Evolutionary conservation across 805 yeast genomes (phyloP).

Genomic region (Sungouiella blattae): DNA sequence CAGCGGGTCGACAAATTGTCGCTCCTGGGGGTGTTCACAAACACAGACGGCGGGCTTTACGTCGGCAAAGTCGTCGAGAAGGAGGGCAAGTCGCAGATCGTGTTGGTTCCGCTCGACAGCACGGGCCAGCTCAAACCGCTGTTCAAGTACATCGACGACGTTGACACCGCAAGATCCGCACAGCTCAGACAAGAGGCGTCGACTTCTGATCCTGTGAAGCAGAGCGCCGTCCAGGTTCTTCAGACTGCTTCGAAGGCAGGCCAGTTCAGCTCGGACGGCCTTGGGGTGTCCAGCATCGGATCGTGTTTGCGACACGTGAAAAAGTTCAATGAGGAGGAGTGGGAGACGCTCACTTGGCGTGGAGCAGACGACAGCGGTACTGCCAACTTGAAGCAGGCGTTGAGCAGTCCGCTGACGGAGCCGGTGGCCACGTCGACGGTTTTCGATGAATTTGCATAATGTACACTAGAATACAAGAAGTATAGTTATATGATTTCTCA

Average conservation of each 20-base stretch:
- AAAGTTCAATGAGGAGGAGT: slow-evolving; percentile 39
- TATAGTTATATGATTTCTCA: too few relatives aligned
- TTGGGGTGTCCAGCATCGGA: slow-evolving; percentile 29
- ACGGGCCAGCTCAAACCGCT: slow-evolving; percentile 79
- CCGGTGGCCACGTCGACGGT: slow-evolving; percentile 9
- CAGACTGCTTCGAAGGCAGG: slow-evolving; percentile 37
- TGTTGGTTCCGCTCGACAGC: slow-evolving; percentile 61
- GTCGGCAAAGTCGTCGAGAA: slow-evolving; percentile 27
- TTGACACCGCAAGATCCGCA: slow-evolving; percentile 42
- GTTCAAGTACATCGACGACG: slow-evolving; percentile 73
- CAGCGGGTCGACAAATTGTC: slow-evolving; percentile 55
- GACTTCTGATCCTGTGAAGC: slow-evolving; percentile 11
- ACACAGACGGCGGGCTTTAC: slow-evolving; percentile 46
- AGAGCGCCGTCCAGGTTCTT: slow-evolving; percentile 35
- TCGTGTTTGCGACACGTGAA: slow-evolving; percentile 37
- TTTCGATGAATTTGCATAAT: slow-evolving; percentile 19
- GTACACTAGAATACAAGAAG: too few relatives aligned
- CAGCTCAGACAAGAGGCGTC: slow-evolving; percentile 37
- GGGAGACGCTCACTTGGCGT: slow-evolving; percentile 33
- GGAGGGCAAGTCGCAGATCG: slow-evolving; percentile 38
- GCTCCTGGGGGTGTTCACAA: slow-evolving; percentile 65
- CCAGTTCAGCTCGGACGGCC: slow-evolving; percentile 23
- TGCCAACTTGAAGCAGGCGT: slow-evolving; percentile 10
- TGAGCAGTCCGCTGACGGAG: slow-evolving; percentile 16
- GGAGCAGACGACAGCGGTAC: slow-evolving; percentile 16